Evolutionary conservation across 2,329 filamentous ascomycete genomes (phyloP).

Genomic region (Daldinia sp.): DNA sequence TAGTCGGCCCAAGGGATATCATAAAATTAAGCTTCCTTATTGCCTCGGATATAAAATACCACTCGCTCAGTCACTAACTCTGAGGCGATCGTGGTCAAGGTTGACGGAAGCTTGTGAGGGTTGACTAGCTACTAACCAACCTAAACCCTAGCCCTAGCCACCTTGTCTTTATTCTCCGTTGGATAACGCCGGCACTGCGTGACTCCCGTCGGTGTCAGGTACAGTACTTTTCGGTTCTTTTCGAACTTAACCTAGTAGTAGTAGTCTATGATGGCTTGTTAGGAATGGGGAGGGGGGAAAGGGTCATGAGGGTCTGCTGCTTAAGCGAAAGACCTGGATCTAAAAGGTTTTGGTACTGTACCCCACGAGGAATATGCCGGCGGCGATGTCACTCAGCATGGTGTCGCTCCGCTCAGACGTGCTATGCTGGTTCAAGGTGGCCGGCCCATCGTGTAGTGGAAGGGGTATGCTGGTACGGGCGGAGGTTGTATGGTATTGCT

Average conservation of each 20-base stretch:
- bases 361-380: conserved; percentile 13
- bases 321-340: conserved; percentile 1
- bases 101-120: not conserved
- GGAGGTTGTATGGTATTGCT: not conserved
- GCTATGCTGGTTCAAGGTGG: not conserved
- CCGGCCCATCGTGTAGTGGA: not conserved
- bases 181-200: not conserved
- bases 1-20: not conserved
- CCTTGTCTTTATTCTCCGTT: not conserved
- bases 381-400: conserved; percentile 27
- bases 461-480: not conserved
- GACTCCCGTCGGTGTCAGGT: conserved; percentile 6
- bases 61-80: too few species aligned
- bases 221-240: not conserved
- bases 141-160: conserved; percentile 7
- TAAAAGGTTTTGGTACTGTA: conserved; percentile 19
- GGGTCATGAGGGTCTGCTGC: not conserved
- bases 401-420: not conserved
- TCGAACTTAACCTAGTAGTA: not conserved
- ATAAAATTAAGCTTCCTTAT: not conserved
- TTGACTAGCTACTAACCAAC: not conserved
- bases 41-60: not conserved
- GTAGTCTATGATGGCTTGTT: not conserved
- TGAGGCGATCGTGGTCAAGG: not conserved
- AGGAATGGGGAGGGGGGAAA: too few species aligned